Evolutionary conservation across 129 eudicot genomes (phyloP), one percentile per base, ranked within the genome.

Genomic region (Flaveria robusta): DNA sequence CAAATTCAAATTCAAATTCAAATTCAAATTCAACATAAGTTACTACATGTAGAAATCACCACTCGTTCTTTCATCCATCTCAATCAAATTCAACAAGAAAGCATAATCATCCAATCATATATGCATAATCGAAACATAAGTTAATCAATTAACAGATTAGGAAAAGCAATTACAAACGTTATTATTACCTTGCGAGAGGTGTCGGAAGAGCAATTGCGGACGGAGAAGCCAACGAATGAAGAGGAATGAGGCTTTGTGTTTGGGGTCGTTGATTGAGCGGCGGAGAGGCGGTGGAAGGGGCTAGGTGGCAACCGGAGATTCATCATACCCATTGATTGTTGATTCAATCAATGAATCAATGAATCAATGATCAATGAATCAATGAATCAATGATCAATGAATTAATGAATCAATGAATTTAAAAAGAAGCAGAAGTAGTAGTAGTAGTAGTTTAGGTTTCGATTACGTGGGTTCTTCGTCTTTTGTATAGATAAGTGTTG

Each of bases 111-210:
- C 37, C 22, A 0, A 67, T 39, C 54, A 72, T 0, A 73, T 11
- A 34, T 13, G 60, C 59, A 45, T 14, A 72, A 34, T 39, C 15
- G 15, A 14, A 43, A 59, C 69, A 74, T 49, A 65, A n/a, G 23
- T 37, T 0, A 42, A 55, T 7, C 56, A 16, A n/a, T 5, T 18
- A 78, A 37, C 19, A 49, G 37, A 64, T 67, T 46, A 15, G 10
- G 15, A 54, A 71, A 51, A 18, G 5, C 4, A 22, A 22, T 52
- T 47, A 55, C 20, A 4, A 19, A 75, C 5, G 5, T 4, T 34
- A 34, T 5, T 34, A 18, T 26, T 3, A 43, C 86, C 86, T 77
- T 77, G 77, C 66, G 82, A 26, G 82, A 72, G 74, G 10, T 66
- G 56, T 77, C 56, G 69, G 74, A 55, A 43, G 82, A 71, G 76